Conservation (phyloP, 2,329 filamentous ascomycete species). For the Arthrinium phaeospermum region DNA sequence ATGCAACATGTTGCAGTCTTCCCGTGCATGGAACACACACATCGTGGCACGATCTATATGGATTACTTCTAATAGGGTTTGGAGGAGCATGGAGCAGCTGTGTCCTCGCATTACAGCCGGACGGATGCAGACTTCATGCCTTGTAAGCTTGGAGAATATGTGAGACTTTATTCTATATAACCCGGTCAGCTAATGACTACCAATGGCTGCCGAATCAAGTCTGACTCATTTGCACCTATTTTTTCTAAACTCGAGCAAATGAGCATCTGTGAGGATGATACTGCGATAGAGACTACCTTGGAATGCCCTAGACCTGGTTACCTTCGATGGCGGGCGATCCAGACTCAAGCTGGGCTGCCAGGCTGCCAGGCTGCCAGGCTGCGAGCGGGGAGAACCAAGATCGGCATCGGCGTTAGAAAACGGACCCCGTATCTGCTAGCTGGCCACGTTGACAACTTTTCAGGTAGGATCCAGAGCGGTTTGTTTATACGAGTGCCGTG, state of each 20-base stretch:
- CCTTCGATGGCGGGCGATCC: neutral
- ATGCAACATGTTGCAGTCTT: too few species aligned
- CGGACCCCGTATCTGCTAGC: neutral
- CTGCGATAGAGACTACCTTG: neutral
- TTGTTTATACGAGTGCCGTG: slow-evolving; percentile 16
- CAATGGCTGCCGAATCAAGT: neutral
- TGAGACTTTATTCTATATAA: neutral
- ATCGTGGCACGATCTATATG: too few species aligned
- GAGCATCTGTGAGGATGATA: neutral
- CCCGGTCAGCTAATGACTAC: neutral
- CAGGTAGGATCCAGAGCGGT: slow-evolving; percentile 5
- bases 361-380: neutral
- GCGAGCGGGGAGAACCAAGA: neutral
- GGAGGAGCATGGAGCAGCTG: too few species aligned
- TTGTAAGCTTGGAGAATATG: neutral
- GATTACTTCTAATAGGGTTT: too few species aligned
- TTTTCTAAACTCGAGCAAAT: neutral
- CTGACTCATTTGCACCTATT: neutral
- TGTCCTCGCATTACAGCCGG: too few species aligned
- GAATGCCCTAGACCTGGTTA: neutral
- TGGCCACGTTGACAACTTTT: slow-evolving; percentile 6
- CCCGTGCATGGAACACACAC: too few species aligned
- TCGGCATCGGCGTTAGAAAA: neutral
- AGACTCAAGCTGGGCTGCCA: neutral
- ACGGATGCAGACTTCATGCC: neutral